Conservation (phyloP, 805 yeast genomes). For the Kluyveromyces nonfermentans region DNA sequence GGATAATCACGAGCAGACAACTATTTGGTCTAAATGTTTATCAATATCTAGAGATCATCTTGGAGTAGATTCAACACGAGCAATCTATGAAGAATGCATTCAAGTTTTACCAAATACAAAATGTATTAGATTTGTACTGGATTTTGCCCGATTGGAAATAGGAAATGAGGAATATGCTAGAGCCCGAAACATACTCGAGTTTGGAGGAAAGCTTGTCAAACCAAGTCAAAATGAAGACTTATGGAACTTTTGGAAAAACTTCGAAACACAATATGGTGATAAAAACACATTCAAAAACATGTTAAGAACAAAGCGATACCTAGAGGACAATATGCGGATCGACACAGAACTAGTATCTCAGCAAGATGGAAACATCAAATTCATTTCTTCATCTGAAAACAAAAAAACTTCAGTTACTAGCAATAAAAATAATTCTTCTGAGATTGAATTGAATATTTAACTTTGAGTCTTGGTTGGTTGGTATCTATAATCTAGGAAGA, state of each 20-base stretch:
- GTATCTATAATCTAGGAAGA: neutral
- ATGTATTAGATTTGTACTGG: conserved; percentile 36
- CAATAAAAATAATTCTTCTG: neutral
- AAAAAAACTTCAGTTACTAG: conserved; percentile 10
- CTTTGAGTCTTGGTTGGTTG: neutral
- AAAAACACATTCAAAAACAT: conserved; percentile 67
- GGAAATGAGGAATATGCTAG: conserved; percentile 43
- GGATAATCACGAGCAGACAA: conserved; percentile 9
- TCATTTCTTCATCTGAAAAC: conserved; percentile 40
- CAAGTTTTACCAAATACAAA: conserved; percentile 35
- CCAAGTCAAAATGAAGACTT: conserved; percentile 27
- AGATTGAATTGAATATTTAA: neutral
- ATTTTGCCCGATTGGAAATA: conserved; percentile 52
- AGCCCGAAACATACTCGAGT: conserved; percentile 53
- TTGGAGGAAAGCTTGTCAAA: conserved; percentile 38
- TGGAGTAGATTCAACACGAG: conserved; percentile 37
- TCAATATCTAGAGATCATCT: conserved; percentile 32
- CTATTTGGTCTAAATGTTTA: conserved; percentile 37
- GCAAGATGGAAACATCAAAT: conserved; percentile 28
- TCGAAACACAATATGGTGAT: conserved; percentile 64
- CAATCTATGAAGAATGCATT: conserved; percentile 45
- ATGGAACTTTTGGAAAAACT: conserved; percentile 67
- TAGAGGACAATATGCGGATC: conserved; percentile 24
- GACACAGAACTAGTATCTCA: conserved; percentile 21
- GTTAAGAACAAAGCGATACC: conserved; percentile 48